Evolutionary conservation across 2,329 filamentous ascomycete genomes (phyloP), one percentile per base, ranked within the genome.

Genomic region (Orbilia oligospora): DNA sequence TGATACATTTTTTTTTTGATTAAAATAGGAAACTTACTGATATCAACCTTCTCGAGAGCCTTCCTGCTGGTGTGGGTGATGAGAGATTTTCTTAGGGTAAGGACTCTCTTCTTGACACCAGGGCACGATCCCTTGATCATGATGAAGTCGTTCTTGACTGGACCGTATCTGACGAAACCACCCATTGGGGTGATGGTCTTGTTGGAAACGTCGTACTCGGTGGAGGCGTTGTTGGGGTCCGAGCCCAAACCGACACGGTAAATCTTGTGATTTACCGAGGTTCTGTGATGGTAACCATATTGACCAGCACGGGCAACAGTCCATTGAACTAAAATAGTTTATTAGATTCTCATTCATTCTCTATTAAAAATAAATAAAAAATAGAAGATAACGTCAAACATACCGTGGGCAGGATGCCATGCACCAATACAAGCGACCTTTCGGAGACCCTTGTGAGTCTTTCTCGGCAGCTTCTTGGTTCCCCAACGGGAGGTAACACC

Each of bases 391-490:
- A 61, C 5, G 27, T 9, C 6, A 20, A 30, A 71, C 73, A 30
- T 64, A 88, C 99, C 96, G 93, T 99, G 96, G 88, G 93, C 94
- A 86, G 96, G 96, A 90, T 99, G 96, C 96, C 96, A 99, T 84
- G 96, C 96, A 93, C 96, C 96, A 87, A 99, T 99, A 97, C 96
- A 99, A 86, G 96, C 96, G 84, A 99, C 95, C 93, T 99, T 99
- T 86, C 96, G 92, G 86, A 99, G 94, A 97, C 96, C 96, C 92
- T 99, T 99, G 93, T 99, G 96, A 81, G 96, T 99, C 94, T 99
- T 99, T 86, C 96, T 93, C 84, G 96, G 96, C 85, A 99, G 93
- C 93, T 98, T 99, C 93, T 97, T 99, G 89, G 96, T 99, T 84
- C 96, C 96, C 96, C 96, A 99, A 89, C 96, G 91, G 87, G 91